Evolutionary conservation across 2,329 filamentous ascomycete species (phyloP).

Genomic region (Paraphoma chrysanthemicola): DNA sequence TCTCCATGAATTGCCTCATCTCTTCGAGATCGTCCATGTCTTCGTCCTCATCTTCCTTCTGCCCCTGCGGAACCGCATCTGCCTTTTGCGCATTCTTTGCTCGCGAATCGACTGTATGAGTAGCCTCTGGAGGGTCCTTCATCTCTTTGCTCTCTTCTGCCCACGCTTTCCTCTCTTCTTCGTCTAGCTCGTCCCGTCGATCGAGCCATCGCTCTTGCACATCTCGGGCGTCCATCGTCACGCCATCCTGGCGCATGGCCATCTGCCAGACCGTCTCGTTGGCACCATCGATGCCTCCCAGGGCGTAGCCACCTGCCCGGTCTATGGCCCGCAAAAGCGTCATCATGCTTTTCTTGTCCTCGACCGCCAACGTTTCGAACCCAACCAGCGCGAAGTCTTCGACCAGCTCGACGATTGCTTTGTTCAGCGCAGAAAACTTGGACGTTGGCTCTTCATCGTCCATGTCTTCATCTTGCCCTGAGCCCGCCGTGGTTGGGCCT

Average conservation of each 20-base stretch:
- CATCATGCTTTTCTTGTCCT: constrained; percentile 98
- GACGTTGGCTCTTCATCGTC: constrained; percentile 44
- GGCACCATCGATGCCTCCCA: constrained; percentile 86
- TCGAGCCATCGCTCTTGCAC: constrained; percentile 97
- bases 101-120: constrained; percentile 5
- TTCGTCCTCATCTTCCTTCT: constrained; percentile 29
- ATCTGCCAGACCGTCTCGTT: constrained; percentile 98
- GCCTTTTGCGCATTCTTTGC: constrained; percentile 9
- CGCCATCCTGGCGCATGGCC: constrained; percentile 77
- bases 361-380: constrained; percentile 93
- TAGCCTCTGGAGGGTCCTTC: constrained; percentile 25
- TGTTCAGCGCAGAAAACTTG: constrained; percentile 85
- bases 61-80: too few species aligned
- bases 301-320: constrained; percentile 89
- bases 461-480: constrained; percentile 54
- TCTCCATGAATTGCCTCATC: constrained; percentile 47
- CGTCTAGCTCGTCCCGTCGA: constrained; percentile 85
- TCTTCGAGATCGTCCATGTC: constrained; percentile 49
- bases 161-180: constrained; percentile 74
- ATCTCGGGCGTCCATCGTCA: constrained; percentile 81
- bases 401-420: constrained; percentile 84
- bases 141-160: constrained; percentile 72
- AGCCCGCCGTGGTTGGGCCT: constrained; percentile 28
- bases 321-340: constrained; percentile 87
- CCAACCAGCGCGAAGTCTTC: constrained; percentile 88